Conservation (phyloP, 257 asterid species). For the Nicotiana tomentosiformis region DNA sequence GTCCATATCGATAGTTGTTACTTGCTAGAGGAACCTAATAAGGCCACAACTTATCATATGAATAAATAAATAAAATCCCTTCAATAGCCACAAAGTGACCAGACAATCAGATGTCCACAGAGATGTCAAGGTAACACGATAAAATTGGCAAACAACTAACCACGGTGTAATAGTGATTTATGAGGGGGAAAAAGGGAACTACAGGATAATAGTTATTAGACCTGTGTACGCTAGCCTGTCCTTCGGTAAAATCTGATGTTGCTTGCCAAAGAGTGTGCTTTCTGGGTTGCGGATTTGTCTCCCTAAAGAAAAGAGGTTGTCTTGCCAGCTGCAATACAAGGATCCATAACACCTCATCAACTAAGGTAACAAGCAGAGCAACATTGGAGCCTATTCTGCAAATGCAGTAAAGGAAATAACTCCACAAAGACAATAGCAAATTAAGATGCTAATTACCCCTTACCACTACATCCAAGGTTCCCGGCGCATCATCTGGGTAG, state of each 20-base stretch:
- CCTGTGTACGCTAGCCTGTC: constrained; percentile 80
- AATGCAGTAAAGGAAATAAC: not conserved
- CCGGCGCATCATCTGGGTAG: constrained; percentile 60
- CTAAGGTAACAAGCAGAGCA: not conserved
- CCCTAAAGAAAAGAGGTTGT: constrained; percentile 92
- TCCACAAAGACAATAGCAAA: not conserved
- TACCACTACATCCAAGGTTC: constrained; percentile 77
- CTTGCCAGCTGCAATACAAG: constrained; percentile 54
- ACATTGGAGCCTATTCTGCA: not conserved
- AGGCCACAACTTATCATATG: not conserved
- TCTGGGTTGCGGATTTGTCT: constrained; percentile 92
- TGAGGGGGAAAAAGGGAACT: not conserved
- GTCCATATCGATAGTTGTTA: not conserved
- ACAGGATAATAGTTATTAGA: constrained; percentile 11
- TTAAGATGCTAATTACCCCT: not conserved
- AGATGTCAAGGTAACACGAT: not conserved
- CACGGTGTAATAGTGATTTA: not conserved
- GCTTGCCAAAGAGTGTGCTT: constrained; percentile 96
- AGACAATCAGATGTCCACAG: not conserved
- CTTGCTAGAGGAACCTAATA: not conserved
- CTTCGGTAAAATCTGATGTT: constrained; percentile 82
- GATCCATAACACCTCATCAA: not conserved
- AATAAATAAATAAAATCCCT: not conserved
- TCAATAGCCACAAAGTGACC: not conserved
- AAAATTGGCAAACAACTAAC: not conserved